phyloP scores from a whole-genome alignment of 805 yeast species.

The Maudiozyma bulderi region DNA sequence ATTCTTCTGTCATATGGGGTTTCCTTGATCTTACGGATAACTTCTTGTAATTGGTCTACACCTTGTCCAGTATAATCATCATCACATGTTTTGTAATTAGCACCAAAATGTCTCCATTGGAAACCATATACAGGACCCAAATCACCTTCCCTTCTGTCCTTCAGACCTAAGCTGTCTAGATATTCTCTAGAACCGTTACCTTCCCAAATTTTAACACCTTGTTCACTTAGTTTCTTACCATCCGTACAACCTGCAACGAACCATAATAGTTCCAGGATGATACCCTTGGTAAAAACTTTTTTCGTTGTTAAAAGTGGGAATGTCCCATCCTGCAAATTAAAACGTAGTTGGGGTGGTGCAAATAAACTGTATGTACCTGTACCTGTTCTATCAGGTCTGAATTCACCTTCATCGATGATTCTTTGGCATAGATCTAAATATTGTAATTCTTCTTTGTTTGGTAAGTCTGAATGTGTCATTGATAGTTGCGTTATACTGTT shows the following conservation, averaged over 20 bases:
- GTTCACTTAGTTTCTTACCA: slow-evolving; percentile 63
- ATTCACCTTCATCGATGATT: slow-evolving; percentile 78
- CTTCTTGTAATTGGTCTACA: slow-evolving; percentile 75
- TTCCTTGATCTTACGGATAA: slow-evolving; percentile 68
- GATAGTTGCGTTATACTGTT: background rate
- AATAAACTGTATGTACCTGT: slow-evolving; percentile 88
- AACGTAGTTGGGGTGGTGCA: slow-evolving; percentile 93
- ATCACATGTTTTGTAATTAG: slow-evolving; percentile 78
- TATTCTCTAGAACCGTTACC: slow-evolving; percentile 94
- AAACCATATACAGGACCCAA: slow-evolving; percentile 97
- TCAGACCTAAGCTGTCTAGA: slow-evolving; percentile 73
- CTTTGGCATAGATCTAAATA: slow-evolving; percentile 72
- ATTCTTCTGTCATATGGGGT: slow-evolving; percentile 94
- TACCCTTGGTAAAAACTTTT: slow-evolving; percentile 81
- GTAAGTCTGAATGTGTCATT: background rate
- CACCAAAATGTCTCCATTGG: slow-evolving; percentile 99
- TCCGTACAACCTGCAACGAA: slow-evolving; percentile 85
- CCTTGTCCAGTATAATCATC: slow-evolving; percentile 84
- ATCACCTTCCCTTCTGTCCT: slow-evolving; percentile 81
- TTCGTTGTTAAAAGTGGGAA: slow-evolving; percentile 92
- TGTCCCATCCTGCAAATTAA: slow-evolving; percentile 56
- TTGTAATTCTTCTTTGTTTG: slow-evolving; percentile 57
- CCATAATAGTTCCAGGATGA: slow-evolving; percentile 87
- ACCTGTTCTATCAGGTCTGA: slow-evolving; percentile 93
- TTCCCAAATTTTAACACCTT: slow-evolving; percentile 97